These are phyloP conservation scores for Dichotomocladium elegans DNA, from an alignment of 371 early-diverging fungal species.

Conservation along the genomic window DNA sequence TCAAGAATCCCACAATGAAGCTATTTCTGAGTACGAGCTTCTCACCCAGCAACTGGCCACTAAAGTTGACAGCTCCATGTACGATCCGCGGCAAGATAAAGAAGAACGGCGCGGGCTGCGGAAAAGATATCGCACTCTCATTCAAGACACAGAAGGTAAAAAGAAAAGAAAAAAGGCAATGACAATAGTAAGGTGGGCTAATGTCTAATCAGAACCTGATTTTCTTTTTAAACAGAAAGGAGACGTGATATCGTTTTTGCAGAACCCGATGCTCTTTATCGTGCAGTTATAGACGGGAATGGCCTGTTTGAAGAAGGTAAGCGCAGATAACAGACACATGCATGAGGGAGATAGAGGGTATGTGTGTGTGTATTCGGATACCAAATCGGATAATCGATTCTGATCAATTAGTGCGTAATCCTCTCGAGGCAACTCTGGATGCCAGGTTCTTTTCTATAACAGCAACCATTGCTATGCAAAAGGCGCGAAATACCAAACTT, in stretches of 20 bases:
- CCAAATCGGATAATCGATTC: background rate
- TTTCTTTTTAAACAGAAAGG: conserved; percentile 18
- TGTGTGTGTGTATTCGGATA: background rate
- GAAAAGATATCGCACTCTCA: conserved; percentile 46
- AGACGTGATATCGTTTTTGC: conserved; percentile 50
- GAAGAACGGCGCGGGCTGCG: conserved; percentile 48
- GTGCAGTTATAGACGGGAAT: conserved; percentile 55
- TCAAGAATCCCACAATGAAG: no score
- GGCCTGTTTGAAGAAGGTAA: conserved; percentile 45
- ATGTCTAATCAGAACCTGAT: background rate
- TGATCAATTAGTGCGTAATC: conserved; percentile 49
- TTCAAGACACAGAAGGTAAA: conserved; percentile 45
- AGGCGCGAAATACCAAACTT: conserved; percentile 70
- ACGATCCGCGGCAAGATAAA: conserved; percentile 46
- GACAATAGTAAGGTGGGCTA: background rate
- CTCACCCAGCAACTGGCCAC: background rate
- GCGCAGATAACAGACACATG: no score
- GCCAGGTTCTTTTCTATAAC: conserved; percentile 68
- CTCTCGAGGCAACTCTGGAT: conserved; percentile 90
- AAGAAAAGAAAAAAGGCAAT: no score
- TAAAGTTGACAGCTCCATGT: conserved; percentile 22
- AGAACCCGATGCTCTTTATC: conserved; percentile 38
- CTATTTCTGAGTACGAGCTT: no score
- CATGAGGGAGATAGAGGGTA: no score
- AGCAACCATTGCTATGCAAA: conserved; percentile 74